Evolutionary conservation across 169 alveolate genomes (phyloP).

Genomic region (Eimeria sp.): DNA sequence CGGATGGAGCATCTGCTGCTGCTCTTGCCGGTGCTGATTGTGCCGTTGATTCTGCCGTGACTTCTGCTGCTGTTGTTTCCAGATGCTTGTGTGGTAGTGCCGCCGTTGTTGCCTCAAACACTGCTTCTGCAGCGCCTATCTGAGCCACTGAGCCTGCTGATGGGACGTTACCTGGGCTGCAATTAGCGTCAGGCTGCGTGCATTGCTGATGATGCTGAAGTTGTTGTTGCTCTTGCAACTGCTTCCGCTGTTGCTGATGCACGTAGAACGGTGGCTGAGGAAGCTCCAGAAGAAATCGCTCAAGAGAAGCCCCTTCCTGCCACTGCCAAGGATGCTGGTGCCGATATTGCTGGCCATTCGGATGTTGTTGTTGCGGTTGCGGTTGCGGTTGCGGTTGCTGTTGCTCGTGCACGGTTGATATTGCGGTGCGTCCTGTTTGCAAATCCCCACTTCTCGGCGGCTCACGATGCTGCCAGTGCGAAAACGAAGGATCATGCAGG

Average conservation of each 20-base stretch:
- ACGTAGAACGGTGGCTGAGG: slow-evolving; percentile 34
- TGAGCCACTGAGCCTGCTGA: neutral
- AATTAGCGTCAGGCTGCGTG: neutral
- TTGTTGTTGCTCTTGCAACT: neutral
- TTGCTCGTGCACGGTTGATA: neutral
- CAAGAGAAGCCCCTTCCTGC: slow-evolving; percentile 52
- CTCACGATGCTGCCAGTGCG: neutral
- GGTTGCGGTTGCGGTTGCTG: slow-evolving; percentile 1
- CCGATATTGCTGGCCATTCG: slow-evolving; percentile 36
- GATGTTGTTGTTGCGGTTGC: slow-evolving; percentile 6
- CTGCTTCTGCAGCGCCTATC: neutral
- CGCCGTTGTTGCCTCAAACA: slow-evolving; percentile 18
- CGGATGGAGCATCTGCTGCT: slow-evolving; percentile 50
- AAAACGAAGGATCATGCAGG: neutral
- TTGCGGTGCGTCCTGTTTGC: neutral
- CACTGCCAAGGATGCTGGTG: slow-evolving; percentile 23
- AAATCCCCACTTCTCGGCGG: neutral
- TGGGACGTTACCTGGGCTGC: neutral
- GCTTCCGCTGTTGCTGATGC: slow-evolving; percentile 12
- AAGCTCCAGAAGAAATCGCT: slow-evolving; percentile 23
- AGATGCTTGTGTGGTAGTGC: neutral
- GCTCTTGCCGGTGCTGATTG: slow-evolving; percentile 55
- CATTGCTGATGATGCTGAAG: slow-evolving; percentile 53
- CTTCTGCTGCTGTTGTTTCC: slow-evolving; percentile 18
- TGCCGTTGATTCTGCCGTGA: neutral